These are phyloP conservation scores for Neurospora sp. DNA, from an alignment of 495 filamentous ascomycete species.

Conservation along the genomic window DNA sequence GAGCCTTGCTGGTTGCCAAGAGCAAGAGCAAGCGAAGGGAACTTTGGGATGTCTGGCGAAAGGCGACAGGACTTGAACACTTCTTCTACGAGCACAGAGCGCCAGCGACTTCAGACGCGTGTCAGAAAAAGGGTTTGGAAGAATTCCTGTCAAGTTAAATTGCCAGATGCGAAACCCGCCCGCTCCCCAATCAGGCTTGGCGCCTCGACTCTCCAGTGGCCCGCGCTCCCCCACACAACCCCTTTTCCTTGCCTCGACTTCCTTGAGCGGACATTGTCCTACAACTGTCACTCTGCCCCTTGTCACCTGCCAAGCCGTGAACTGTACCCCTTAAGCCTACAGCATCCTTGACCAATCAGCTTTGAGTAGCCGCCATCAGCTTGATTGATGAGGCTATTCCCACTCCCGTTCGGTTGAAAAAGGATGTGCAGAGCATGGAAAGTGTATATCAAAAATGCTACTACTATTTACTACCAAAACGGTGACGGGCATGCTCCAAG, in stretches of 20 bases:
- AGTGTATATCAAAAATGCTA: not conserved
- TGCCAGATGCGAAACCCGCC: slow-evolving; percentile 15
- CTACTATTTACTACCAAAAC: not conserved
- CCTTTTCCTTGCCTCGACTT: not conserved
- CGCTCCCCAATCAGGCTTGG: slow-evolving; percentile 10
- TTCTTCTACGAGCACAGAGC: not conserved
- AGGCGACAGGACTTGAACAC: not conserved
- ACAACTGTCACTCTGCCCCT: not conserved
- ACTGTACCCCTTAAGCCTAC: not conserved
- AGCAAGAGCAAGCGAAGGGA: not conserved
- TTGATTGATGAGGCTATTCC: not conserved
- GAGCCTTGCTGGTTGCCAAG: not conserved
- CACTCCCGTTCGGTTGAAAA: not conserved
- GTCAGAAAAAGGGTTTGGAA: slow-evolving; percentile 11
- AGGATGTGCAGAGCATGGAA: not conserved
- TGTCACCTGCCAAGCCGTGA: not conserved
- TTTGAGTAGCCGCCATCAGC: not conserved
- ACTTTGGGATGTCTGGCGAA: not conserved
- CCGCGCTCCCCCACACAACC: not conserved
- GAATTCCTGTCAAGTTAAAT: slow-evolving; percentile 23
- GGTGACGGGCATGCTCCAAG: not conserved
- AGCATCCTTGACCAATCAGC: not conserved
- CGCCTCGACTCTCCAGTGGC: not conserved
- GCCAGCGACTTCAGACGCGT: slow-evolving; percentile 13
- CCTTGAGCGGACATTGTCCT: not conserved